Percentiles rank a stretch among this genome's conserved stretches.
Evolutionary conservation across 371 early-diverging fungal genomes (phyloP).

Genomic region (Sporodiniella umbellata): DNA sequence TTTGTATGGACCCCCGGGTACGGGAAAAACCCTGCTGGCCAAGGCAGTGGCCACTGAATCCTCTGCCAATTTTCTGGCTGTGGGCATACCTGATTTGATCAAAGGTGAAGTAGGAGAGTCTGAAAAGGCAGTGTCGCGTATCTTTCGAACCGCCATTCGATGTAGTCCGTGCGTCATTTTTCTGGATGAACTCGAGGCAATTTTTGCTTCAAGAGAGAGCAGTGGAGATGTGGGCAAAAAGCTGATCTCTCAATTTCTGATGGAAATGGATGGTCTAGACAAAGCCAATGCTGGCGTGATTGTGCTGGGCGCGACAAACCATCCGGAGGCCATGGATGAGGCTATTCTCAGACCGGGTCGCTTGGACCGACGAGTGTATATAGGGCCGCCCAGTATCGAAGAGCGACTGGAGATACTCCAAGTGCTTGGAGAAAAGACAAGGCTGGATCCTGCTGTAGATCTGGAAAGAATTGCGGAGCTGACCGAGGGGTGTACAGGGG

Average conservation of each 20-base stretch:
- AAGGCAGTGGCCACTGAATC: slow-evolving; percentile 92
- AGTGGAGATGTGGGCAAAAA: slow-evolving; percentile 63
- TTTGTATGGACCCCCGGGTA: slow-evolving; percentile 90
- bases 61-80: slow-evolving; percentile 89
- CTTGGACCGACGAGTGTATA: slow-evolving; percentile 81
- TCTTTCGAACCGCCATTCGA: slow-evolving; percentile 89
- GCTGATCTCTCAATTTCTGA: slow-evolving; percentile 70
- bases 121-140: slow-evolving; percentile 84
- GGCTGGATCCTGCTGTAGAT: slow-evolving; percentile 48
- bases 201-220: slow-evolving; percentile 65
- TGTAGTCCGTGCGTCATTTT: slow-evolving; percentile 96
- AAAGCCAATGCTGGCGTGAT: slow-evolving; percentile 52
- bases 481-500: slow-evolving; percentile 71
- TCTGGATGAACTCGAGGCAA: slow-evolving; percentile 97
- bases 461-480: slow-evolving; percentile 44
- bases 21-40: slow-evolving; percentile 88
- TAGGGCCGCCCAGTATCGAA: slow-evolving; percentile 63
- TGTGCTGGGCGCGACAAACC: slow-evolving; percentile 89
- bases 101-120: slow-evolving; percentile 95
- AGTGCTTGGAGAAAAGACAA: slow-evolving; percentile 55
- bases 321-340: slow-evolving; percentile 76
- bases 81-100: slow-evolving; percentile 92
- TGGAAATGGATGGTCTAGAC: slow-evolving; percentile 77
- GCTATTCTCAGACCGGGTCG: slow-evolving; percentile 88
- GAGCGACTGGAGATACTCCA: slow-evolving; percentile 73